Conservation (phyloP, 805 yeast species). For the Wickerhamomyces xylosicus region DNA sequence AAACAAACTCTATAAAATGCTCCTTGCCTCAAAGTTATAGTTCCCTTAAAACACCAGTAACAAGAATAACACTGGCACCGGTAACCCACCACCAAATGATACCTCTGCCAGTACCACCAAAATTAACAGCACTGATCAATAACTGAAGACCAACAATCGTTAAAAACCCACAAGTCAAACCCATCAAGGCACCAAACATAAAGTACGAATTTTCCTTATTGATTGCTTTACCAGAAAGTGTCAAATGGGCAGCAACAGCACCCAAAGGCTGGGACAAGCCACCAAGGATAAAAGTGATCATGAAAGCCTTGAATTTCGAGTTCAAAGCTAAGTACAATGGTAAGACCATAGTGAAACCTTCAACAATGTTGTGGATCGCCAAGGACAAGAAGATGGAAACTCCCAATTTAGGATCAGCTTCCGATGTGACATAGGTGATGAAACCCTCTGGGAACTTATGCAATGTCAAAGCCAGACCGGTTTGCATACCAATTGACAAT, state of each 20-base stretch:
- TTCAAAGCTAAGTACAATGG: slow-evolving; percentile 77
- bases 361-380: slow-evolving; percentile 84
- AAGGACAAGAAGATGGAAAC: slow-evolving; percentile 74
- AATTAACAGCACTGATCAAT: slow-evolving; percentile 74
- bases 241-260: slow-evolving; percentile 57
- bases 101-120: slow-evolving; percentile 45
- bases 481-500: slow-evolving; percentile 84
- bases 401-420: slow-evolving; percentile 61
- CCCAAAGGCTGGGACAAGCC: slow-evolving; percentile 87
- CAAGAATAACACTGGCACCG: neutral
- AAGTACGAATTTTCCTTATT: slow-evolving; percentile 23
- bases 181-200: slow-evolving; percentile 54
- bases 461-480: slow-evolving; percentile 74
- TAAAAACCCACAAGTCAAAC: slow-evolving; percentile 76
- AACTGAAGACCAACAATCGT: slow-evolving; percentile 75
- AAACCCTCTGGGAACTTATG: slow-evolving; percentile 96
- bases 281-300: slow-evolving; percentile 60
- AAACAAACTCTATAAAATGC: too few species aligned
- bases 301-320: slow-evolving; percentile 49
- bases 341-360: slow-evolving; percentile 88
- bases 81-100: neutral
- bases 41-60: neutral
- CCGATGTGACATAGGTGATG: slow-evolving; percentile 70
- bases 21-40: too few species aligned
- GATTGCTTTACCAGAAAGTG: slow-evolving; percentile 29